These are phyloP conservation scores for Candida schatavii DNA, from an alignment of 805 yeast genomes.

Conservation along the genomic window DNA sequence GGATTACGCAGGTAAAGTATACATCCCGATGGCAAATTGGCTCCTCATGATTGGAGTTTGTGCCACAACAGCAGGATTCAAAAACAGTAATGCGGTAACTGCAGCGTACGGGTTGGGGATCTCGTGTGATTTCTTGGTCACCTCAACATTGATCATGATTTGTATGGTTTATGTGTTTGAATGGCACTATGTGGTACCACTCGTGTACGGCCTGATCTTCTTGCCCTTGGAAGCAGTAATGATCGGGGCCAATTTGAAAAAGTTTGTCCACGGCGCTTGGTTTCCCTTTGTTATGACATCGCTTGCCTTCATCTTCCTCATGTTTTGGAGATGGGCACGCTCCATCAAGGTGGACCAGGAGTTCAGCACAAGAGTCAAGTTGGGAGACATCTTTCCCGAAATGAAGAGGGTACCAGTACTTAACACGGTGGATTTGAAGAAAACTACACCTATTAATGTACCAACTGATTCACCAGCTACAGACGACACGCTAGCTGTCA, in stretches of 20 bases:
- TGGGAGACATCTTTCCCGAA: constrained; percentile 34
- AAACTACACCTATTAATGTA: neutral
- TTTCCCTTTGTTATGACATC: constrained; percentile 49
- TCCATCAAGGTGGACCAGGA: constrained; percentile 39
- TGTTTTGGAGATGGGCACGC: constrained; percentile 50
- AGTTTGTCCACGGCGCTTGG: constrained; percentile 62
- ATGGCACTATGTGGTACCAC: constrained; percentile 30
- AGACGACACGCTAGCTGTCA: neutral
- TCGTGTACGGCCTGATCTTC: constrained; percentile 36
- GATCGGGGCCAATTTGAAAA: constrained; percentile 47
- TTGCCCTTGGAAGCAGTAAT: constrained; percentile 47
- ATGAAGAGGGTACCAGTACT: constrained; percentile 13
- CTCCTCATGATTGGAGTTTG: constrained; percentile 50
- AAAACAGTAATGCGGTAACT: constrained; percentile 47
- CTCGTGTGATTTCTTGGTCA: constrained; percentile 52
- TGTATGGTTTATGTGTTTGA: constrained; percentile 47
- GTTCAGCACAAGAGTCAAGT: constrained; percentile 26
- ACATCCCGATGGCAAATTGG: constrained; percentile 50
- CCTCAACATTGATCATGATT: constrained; percentile 45
- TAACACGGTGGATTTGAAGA: constrained; percentile 17
- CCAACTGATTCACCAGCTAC: neutral
- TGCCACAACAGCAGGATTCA: constrained; percentile 51
- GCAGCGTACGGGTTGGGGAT: constrained; percentile 63
- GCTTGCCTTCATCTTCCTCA: constrained; percentile 34
- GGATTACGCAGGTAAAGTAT: constrained; percentile 47